Evolutionary conservation across 2,329 filamentous ascomycete genomes (phyloP).

Genomic region (Ophiosphaerella narmari): DNA sequence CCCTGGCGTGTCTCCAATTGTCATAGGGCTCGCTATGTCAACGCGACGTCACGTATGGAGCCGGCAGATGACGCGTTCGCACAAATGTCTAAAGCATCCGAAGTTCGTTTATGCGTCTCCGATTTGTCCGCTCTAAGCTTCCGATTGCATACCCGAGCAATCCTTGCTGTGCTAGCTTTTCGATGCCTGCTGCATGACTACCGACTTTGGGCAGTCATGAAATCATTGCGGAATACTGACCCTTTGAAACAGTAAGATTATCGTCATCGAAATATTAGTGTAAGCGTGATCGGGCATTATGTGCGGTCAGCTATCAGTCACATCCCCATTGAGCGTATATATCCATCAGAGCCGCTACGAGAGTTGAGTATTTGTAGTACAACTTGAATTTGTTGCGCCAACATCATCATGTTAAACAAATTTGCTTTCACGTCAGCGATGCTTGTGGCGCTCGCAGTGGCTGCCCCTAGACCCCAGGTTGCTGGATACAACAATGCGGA

Average conservation of each 20-base stretch:
- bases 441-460: conserved; percentile 42
- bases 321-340: conserved; percentile 10
- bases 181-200: conserved; percentile 22
- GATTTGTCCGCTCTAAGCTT: conserved; percentile 16
- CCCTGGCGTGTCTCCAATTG: conserved; percentile 12
- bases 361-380: not conserved
- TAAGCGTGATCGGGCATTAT: conserved; percentile 6
- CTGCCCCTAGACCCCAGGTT: conserved; percentile 48
- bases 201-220: conserved; percentile 42
- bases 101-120: conserved; percentile 7
- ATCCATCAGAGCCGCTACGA: conserved; percentile 5
- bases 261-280: conserved; percentile 29
- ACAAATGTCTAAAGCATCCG: conserved; percentile 10
- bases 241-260: conserved; percentile 10
- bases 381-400: conserved; percentile 11
- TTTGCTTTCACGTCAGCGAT: conserved; percentile 38
- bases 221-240: conserved; percentile 31
- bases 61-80: conserved; percentile 28
- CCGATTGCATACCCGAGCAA: conserved; percentile 19
- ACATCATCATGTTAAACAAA: conserved; percentile 45
- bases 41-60: conserved; percentile 36
- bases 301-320: conserved; percentile 11
- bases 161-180: conserved; percentile 24
- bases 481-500: conserved; percentile 53
- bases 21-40: conserved; percentile 32